phyloP scores from a whole-genome alignment of 768 basidiomycete genomes.

The Hydnomerulius pinastri region DNA sequence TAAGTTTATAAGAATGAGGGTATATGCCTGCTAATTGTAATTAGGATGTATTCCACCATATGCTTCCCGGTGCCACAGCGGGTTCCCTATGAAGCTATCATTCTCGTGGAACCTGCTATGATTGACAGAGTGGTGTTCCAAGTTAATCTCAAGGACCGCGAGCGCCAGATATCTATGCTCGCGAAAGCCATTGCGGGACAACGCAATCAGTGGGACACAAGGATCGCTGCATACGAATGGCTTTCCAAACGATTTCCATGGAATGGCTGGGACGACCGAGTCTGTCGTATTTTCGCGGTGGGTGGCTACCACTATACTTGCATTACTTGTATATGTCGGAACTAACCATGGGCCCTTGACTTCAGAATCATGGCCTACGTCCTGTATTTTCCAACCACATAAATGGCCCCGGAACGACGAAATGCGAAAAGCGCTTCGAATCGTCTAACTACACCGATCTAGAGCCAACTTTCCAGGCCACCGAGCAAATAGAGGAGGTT shows the following conservation, averaged over 20 bases:
- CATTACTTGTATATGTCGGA: not conserved
- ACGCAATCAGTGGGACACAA: not conserved
- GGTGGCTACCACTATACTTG: not conserved
- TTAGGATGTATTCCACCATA: not conserved
- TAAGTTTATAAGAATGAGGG: not conserved
- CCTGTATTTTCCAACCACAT: not conserved
- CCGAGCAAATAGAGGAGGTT: not conserved
- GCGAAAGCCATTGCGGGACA: not conserved
- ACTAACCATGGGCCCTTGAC: not conserved
- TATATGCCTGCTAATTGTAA: not conserved
- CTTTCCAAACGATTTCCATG: not conserved
- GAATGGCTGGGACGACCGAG: not conserved
- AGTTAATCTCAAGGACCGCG: not conserved
- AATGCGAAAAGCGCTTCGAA: not conserved
- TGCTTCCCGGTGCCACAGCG: not conserved
- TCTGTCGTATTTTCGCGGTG: not conserved
- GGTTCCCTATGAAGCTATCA: not conserved
- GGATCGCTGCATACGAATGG: not conserved
- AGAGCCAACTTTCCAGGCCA: not conserved
- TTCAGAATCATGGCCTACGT: not conserved
- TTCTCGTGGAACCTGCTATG: not conserved
- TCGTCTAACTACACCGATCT: not conserved
- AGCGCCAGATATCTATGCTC: not conserved
- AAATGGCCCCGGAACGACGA: not conserved
- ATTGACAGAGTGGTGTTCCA: not conserved